Evolutionary conservation across 306 rosid genomes (phyloP), one percentile per base, ranked within the genome.

Genomic region (Herpetospermum pedunculosum): DNA sequence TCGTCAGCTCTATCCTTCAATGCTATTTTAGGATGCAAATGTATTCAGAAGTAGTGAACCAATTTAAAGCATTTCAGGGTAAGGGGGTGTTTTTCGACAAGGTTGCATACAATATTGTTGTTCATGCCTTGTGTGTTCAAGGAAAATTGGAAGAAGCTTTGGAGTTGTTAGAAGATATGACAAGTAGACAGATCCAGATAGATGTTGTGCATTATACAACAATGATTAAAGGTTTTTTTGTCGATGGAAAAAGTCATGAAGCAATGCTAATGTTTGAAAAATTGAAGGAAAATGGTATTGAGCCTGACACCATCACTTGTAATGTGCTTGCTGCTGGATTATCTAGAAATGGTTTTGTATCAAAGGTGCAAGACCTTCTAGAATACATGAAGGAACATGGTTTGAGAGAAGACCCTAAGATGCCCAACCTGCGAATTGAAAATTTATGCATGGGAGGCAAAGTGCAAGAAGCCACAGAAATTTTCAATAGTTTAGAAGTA

Each of bases 121-220:
- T 85, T 23, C 82, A 83, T 77, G 92, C 97, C 76, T 80, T 89
- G 23, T 88, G 97, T 79, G 83, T 77, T 52, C 78, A 79, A 78
- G 93, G 93, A 49, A 87, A 60, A 76, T 82, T 90, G 70, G 89
- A 85, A 57, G 86, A 90, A 74, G 97, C 96, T 23, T 60, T 83
- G 25, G 64, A 73, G n/a, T 81, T 87, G 82, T 59, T 83, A 46
- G 83, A 88, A 55, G 92, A 83, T 69, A 88, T 92, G 98, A 86
- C 81, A 78, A 60, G 38, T 53, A 85, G 77, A 73, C 50, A 46
- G 26, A 75, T 88, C 72, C 78, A 3, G 71, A 74, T 90, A 76
- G 97, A 93, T 83, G 26, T 84, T 70, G 80, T 81, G 76, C 98
- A 90, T 80, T 90, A 86, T 81, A 93, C 97, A 7, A 93, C 96